Conservation (phyloP, 129 eudicot species). For the Flaveria linearis region DNA sequence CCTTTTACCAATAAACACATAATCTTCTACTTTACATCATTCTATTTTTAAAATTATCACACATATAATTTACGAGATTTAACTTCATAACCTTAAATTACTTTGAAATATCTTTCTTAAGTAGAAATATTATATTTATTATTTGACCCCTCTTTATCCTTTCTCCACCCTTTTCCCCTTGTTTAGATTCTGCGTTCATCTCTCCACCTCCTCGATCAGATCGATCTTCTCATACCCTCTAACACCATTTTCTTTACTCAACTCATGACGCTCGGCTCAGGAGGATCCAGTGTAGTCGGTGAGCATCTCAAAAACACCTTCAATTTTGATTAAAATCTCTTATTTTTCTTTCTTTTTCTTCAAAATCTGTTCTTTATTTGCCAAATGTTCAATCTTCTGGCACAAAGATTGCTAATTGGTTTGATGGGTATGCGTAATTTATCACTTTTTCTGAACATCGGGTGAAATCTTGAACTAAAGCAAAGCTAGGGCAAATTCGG, state of each 20-base stretch:
- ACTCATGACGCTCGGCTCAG: slow-evolving; percentile 84
- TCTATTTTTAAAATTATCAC: too few species aligned
- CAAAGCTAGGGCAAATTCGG: slow-evolving; percentile 14
- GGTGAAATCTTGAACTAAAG: slow-evolving; percentile 17
- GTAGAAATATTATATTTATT: background rate
- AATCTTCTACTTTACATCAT: too few species aligned
- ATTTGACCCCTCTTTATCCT: slow-evolving; percentile 11
- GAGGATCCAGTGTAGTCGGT: slow-evolving; percentile 91
- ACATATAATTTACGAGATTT: too few species aligned
- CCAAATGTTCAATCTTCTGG: background rate
- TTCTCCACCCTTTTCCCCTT: slow-evolving; percentile 21
- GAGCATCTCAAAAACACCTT: slow-evolving; percentile 9
- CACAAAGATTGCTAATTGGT: background rate
- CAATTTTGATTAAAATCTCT: background rate
- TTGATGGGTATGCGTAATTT: background rate
- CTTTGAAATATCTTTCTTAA: too few species aligned
- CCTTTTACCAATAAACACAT: too few species aligned
- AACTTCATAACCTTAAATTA: too few species aligned
- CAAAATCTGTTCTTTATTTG: background rate
- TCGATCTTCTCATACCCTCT: slow-evolving; percentile 32
- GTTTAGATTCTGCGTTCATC: slow-evolving; percentile 29
- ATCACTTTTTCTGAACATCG: background rate
- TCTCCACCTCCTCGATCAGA: slow-evolving; percentile 36
- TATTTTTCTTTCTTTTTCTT: background rate
- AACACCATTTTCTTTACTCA: background rate